These are phyloP conservation scores for Castanospermum australe DNA, from an alignment of 306 rosid species.

Conservation along the genomic window DNA sequence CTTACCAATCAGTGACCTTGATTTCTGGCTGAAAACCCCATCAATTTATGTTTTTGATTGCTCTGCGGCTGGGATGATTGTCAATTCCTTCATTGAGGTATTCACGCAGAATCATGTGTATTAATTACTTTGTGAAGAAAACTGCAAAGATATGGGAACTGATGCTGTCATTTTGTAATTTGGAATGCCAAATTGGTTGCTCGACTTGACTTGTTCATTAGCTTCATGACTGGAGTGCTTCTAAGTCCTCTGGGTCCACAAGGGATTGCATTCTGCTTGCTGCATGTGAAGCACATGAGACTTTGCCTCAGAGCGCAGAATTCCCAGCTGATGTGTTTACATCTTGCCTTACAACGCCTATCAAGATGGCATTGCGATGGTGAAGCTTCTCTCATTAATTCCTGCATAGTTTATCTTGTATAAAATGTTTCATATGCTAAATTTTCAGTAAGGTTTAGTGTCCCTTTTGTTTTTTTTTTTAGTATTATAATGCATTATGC, in stretches of 20 bases:
- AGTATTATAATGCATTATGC: neutral
- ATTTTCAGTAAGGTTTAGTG: neutral
- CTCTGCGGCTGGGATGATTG: constrained; percentile 92
- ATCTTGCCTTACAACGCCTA: constrained; percentile 97
- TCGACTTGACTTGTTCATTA: constrained; percentile 38
- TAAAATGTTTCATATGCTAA: constrained; percentile 12
- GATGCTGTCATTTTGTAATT: constrained; percentile 25
- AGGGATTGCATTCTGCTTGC: constrained; percentile 98
- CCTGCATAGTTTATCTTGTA: constrained; percentile 1
- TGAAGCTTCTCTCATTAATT: constrained; percentile 42
- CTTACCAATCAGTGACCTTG: constrained; percentile 82
- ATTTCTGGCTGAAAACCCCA: constrained; percentile 99
- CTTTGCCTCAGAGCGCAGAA: constrained; percentile 97
- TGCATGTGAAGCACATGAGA: constrained; percentile 95
- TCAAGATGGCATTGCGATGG: constrained; percentile 99
- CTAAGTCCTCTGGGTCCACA: constrained; percentile 69
- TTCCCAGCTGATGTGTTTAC: constrained; percentile 99
- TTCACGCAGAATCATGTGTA: constrained; percentile 17
- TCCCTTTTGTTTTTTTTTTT: neutral
- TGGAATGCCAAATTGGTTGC: constrained; percentile 20
- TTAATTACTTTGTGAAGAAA: neutral
- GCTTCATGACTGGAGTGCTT: constrained; percentile 81
- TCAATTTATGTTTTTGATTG: constrained; percentile 98
- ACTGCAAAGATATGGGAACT: constrained; percentile 16
- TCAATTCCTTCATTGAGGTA: constrained; percentile 87